Conservation (phyloP, 352 stramenopile species). For the Phytophthora nicotianae region DNA sequence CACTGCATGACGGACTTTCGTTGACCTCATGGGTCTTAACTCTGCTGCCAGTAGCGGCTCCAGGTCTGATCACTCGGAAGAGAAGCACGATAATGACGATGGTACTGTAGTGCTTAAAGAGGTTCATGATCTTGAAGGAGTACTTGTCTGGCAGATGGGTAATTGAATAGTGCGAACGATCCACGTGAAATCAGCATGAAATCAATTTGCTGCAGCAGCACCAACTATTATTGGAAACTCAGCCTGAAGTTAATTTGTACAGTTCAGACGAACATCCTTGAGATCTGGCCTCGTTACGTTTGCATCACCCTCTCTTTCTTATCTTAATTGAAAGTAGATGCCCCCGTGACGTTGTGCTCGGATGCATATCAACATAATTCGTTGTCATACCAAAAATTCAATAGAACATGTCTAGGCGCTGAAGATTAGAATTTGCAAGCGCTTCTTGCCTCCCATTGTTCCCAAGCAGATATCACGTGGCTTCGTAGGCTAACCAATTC, state of each 20-base stretch:
- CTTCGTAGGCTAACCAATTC: background rate
- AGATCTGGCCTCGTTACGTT: background rate
- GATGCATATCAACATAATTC: too few species aligned
- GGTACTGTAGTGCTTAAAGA: background rate
- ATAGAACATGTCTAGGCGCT: too few species aligned
- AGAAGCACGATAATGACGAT: background rate
- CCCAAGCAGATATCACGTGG: too few species aligned
- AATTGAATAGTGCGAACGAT: background rate
- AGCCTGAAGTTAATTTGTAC: background rate
- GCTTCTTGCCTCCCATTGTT: too few species aligned
- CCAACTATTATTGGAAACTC: background rate
- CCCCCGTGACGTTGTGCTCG: too few species aligned
- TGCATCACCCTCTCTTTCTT: background rate
- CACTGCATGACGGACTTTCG: background rate
- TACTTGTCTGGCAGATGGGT: background rate
- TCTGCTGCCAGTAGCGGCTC: background rate
- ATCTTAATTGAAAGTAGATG: background rate
- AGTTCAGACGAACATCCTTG: background rate
- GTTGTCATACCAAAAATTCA: too few species aligned
- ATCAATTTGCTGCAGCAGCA: background rate
- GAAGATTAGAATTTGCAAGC: too few species aligned
- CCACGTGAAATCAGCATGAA: background rate
- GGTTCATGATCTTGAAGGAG: background rate
- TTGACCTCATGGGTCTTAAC: background rate
- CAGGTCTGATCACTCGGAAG: background rate